Conservation (phyloP, 768 basidiomycete genomes). For the Lactarius sp. region DNA sequence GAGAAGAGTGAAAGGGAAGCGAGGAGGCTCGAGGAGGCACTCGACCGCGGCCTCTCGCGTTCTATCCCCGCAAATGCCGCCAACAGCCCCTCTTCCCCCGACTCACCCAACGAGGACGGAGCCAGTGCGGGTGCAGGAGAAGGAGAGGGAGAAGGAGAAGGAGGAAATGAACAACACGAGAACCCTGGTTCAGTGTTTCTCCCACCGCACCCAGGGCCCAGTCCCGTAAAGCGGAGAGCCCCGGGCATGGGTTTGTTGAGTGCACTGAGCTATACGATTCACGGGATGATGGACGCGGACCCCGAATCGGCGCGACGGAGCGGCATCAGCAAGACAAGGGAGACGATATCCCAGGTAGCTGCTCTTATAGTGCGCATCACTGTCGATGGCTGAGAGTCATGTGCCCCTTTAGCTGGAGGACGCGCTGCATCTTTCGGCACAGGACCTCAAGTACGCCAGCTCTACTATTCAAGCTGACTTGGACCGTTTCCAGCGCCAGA, state of each 20-base stretch:
- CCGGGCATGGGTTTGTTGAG: slow-evolving; percentile 85
- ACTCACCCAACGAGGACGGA: not conserved
- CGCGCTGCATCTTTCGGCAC: slow-evolving; percentile 84
- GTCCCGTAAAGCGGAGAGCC: slow-evolving; percentile 53
- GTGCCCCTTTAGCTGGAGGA: slow-evolving; percentile 72
- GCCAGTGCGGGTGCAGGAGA: slow-evolving; percentile 5
- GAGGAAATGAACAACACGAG: slow-evolving; percentile 31
- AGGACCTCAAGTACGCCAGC: slow-evolving; percentile 94
- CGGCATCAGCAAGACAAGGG: slow-evolving; percentile 89
- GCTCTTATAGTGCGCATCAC: not conserved
- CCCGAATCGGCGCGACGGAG: slow-evolving; percentile 93
- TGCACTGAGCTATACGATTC: slow-evolving; percentile 89
- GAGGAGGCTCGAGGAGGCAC: slow-evolving; percentile 79
- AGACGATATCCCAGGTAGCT: slow-evolving; percentile 88
- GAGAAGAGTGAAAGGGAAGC: slow-evolving; percentile 94
- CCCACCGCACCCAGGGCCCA: slow-evolving; percentile 78
- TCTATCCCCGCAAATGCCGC: slow-evolving; percentile 15
- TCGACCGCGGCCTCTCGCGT: slow-evolving; percentile 52
- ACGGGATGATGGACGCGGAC: slow-evolving; percentile 98
- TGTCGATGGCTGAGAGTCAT: slow-evolving; percentile 14
- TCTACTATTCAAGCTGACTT: slow-evolving; percentile 96
- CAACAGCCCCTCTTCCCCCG: not conserved
- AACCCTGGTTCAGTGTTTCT: slow-evolving; percentile 45
- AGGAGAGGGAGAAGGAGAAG: slow-evolving; percentile 25
- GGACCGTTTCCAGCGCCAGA: slow-evolving; percentile 97